Base-by-base conservation (phyloP, 2,329 filamentous ascomycete genomes). In the Cladosporium sp. region DNA sequence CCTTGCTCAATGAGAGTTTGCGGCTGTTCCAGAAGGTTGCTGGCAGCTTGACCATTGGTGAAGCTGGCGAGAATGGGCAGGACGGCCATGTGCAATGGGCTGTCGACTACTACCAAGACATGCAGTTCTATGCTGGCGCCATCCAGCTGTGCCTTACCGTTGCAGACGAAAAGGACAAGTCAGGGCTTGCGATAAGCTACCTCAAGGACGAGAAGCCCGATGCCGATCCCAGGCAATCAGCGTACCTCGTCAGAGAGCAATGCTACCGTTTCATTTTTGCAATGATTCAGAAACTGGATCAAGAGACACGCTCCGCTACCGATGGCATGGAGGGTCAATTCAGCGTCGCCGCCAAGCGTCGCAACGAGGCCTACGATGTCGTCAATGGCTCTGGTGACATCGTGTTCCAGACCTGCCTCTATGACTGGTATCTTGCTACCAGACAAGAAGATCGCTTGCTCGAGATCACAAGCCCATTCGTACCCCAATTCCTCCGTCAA, bases 341-440 rank as follows among this genome's bases (percentile, higher is more conserved):
- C 59, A 93, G 92, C 0, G 78, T 92, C 14, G 86, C 91, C 23
- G 88, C 89, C 1, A 93, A 89, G 56, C 92, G 95, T 77, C 87
- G 91, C 69, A 86, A 88, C 58, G 94, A 99, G 79, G 94, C 95
- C 0, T 97, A 98, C 78, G 87, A 89, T 53, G 91, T 97, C 2
- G 93, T 99, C 71, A 92, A 96, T 74, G 86, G 86, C 66, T 96
- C 94, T 0, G 86, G 89, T 16, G 95, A 99, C 70, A 92, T 97
- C 74, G 91, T 97, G 5, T 99, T 99, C 81, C 90, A 98, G 76
- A 96, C 92, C 67, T 92, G 92, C 72, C 84, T 99, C n/a, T 99
- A 97, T 76, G 93, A 97, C 73, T 99, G 95, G 94, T 99, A 99
- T 78, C 88, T 98, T 70, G 80, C 85, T 63, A 89, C 93, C 76